These are phyloP conservation scores for Beta vulgaris DNA, from an alignment of 148 eudicot genomes.

Conservation along the genomic window DNA sequence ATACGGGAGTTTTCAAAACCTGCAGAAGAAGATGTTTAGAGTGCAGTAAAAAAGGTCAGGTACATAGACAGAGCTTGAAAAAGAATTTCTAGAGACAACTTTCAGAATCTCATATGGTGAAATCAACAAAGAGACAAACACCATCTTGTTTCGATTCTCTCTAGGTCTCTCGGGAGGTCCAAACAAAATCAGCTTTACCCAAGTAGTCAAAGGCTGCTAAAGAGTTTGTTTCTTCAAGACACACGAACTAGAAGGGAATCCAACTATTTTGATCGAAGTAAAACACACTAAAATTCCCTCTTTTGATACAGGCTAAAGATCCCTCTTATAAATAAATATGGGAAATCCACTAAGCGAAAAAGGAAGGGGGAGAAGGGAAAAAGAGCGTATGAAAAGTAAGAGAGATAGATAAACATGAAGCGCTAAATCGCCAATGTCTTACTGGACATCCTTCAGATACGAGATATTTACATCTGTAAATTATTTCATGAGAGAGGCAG, in stretches of 20 bases:
- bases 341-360: background rate
- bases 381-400: background rate
- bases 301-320: background rate
- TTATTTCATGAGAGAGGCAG: background rate
- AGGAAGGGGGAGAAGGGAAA: background rate
- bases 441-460: background rate
- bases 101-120: background rate
- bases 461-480: background rate
- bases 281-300: background rate
- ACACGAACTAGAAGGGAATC: background rate
- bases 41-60: background rate
- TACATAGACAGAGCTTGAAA: background rate
- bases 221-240: background rate
- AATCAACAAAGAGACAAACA: too few species aligned
- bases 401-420: background rate
- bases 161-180: too few species aligned
- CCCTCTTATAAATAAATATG: background rate
- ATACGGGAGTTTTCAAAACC: slow-evolving; percentile 97
- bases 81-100: background rate
- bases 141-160: too few species aligned
- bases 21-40: slow-evolving; percentile 21
- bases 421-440: background rate
- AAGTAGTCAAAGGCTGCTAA: background rate
- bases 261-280: background rate
- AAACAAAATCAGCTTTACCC: background rate